Evolutionary conservation across 1,284 basidiomycete genomes (phyloP).

Genomic region (Rhodotorula sp.): DNA sequence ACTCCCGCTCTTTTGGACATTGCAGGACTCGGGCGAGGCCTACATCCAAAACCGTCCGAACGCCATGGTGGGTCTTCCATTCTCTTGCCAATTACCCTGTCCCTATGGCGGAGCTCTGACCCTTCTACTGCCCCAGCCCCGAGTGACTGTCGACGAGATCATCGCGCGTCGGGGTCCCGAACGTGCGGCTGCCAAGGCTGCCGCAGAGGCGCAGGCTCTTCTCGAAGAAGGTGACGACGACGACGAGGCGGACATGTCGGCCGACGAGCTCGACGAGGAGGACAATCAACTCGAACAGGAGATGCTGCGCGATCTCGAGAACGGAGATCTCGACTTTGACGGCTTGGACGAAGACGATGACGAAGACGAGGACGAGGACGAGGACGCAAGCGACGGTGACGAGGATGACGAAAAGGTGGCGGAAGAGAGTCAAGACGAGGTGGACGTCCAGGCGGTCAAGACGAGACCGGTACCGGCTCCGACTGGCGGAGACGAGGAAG

Average conservation of each 20-base stretch:
- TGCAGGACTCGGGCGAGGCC: conserved; percentile 42
- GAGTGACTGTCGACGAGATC: conserved; percentile 87
- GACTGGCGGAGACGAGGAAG: conserved; percentile 37
- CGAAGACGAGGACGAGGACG: conserved; percentile 34
- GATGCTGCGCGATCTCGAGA: conserved; percentile 45
- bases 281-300: conserved; percentile 39
- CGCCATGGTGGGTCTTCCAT: conserved; percentile 54
- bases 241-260: conserved; percentile 56
- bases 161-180: conserved; percentile 65
- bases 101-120: not conserved
- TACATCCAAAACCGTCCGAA: conserved; percentile 45
- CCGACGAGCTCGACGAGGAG: conserved; percentile 41
- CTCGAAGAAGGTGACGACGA: conserved; percentile 55
- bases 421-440: conserved; percentile 40
- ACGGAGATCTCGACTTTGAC: conserved; percentile 20
- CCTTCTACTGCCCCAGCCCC: conserved; percentile 55
- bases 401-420: conserved; percentile 45
- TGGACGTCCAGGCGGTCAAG: conserved; percentile 47
- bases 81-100: not conserved
- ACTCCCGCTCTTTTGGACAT: not conserved
- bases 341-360: conserved; percentile 15
- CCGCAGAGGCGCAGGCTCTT: conserved; percentile 36
- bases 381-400: conserved; percentile 39
- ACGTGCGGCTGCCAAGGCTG: conserved; percentile 43
- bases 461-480: conserved; percentile 30